A percentile compares a stretch with the other conserved stretches of the same genome.
These are phyloP conservation scores for Krasilnikovozyma curviuscula DNA, from an alignment of 768 basidiomycete genomes.

Conservation along the genomic window DNA sequence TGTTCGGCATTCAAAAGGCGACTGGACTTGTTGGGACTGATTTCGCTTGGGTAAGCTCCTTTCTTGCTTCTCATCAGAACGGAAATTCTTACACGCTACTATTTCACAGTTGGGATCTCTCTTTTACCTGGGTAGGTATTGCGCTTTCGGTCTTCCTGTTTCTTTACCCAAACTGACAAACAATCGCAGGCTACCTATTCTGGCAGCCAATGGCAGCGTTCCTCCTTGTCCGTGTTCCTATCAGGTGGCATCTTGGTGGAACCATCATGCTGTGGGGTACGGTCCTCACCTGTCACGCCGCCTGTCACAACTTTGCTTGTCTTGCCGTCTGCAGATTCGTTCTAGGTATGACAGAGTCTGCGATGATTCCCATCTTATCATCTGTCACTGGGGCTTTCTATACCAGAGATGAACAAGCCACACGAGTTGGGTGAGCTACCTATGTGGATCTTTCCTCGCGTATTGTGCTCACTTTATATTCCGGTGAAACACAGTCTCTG, in stretches of 20 bases:
- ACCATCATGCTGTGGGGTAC: neutral
- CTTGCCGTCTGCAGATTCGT: neutral
- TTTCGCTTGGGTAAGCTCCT: neutral
- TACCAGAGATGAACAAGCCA: neutral
- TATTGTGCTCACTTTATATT: too few relatives aligned
- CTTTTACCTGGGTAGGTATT: too few relatives aligned
- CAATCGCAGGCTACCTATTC: neutral
- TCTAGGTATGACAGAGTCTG: neutral
- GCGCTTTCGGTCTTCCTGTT: too few relatives aligned
- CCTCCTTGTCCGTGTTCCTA: neutral
- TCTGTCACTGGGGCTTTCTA: neutral
- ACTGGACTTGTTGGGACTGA: neutral
- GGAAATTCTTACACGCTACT: neutral
- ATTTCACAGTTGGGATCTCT: neutral
- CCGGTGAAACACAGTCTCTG: too few relatives aligned
- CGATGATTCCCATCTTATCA: neutral
- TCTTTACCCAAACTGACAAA: too few relatives aligned
- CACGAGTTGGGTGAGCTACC: neutral
- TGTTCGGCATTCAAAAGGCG: neutral
- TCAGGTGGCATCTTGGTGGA: neutral
- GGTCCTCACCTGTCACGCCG: neutral
- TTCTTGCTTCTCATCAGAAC: neutral
- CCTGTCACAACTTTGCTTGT: neutral
- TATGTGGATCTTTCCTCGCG: too few relatives aligned
- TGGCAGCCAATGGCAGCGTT: neutral